Conservation (phyloP, 345 rosid species). For the Geranium brycei region DNA sequence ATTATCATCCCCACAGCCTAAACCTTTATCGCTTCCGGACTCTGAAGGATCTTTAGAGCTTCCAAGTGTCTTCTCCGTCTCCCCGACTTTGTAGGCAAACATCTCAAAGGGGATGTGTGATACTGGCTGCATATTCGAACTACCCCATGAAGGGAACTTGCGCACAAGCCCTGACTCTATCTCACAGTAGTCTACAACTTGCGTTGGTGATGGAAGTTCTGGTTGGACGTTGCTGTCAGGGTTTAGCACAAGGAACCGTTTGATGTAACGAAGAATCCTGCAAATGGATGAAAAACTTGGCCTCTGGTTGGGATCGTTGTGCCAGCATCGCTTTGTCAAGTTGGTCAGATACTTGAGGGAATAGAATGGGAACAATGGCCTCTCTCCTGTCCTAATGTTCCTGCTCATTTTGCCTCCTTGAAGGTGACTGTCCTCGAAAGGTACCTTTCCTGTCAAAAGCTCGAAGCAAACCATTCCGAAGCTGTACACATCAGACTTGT, state of each 20-base stretch:
- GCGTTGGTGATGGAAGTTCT: constrained; percentile 24
- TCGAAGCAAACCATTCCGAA: constrained; percentile 84
- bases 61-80: constrained; percentile 27
- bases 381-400: constrained; percentile 77
- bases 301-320: constrained; percentile 48
- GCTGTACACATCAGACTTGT: constrained; percentile 79
- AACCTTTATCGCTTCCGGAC: constrained; percentile 74
- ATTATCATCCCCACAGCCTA: constrained; percentile 58
- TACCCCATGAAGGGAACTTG: constrained; percentile 35
- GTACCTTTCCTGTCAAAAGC: constrained; percentile 75
- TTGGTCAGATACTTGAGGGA: constrained; percentile 53
- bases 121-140: constrained; percentile 9
- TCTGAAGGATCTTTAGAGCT: constrained; percentile 40
- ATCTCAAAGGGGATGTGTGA: constrained; percentile 63
- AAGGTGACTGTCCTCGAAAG: constrained; percentile 77
- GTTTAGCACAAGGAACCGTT: constrained; percentile 54
- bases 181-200: constrained; percentile 54
- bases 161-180: constrained; percentile 42
- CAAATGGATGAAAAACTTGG: constrained; percentile 66
- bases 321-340: constrained; percentile 79
- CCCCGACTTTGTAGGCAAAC: constrained; percentile 58
- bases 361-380: constrained; percentile 75
- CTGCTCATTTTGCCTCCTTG: constrained; percentile 83
- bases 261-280: constrained; percentile 58
- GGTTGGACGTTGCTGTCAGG: constrained; percentile 35